Evolutionary conservation across 768 basidiomycete species (phyloP), one percentile per base, ranked within the genome.

Genomic region (Xerocomellus chrysenteron): DNA sequence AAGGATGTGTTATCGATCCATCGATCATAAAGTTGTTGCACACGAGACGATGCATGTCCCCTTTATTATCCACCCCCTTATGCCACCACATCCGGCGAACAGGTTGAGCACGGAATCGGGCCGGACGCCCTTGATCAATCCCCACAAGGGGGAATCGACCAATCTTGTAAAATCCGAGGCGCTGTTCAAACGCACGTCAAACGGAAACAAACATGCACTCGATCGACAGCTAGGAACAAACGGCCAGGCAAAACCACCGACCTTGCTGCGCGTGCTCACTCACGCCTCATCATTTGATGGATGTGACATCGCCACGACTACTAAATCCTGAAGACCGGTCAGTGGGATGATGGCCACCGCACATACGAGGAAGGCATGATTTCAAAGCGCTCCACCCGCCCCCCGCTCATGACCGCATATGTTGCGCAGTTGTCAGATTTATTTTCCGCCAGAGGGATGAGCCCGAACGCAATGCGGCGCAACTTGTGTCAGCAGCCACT

Each of bases 21-120:
- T 49, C 40, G 19, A 52, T 51, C n/a, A 21, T 21, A 21, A 21
- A 21, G 21, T 21, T 21, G 21, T 21, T 21, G 21, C 21, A 21
- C 21, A 21, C 21, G 21, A 21, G 21, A 21, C 21, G 21, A 21
- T 2, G 21, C 21, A 21, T 21, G 21, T 21, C 21, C 21, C 21
- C 21, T 21, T 21, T 21, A 21, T 21, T 21, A 21, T 10, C 83
- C 91, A 46, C 84, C 68, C 26, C 86, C 86, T 24, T 81, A 78
- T 17, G 85, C 84, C 6, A 92, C 85, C 61, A 86, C 78, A 60
- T 81, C 76, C 36, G 89, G 90, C 87, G 51, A 83, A 83, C 6
- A 92, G 78, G 51, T 90, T 82, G 19, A 92, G 78, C 74, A 86
- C 80, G 0, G 90, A 93, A 72, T 92, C 92, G 16, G 90, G 87